These are phyloP conservation scores for Podospora conica DNA, from an alignment of 495 filamentous ascomycete species.

Conservation along the genomic window DNA sequence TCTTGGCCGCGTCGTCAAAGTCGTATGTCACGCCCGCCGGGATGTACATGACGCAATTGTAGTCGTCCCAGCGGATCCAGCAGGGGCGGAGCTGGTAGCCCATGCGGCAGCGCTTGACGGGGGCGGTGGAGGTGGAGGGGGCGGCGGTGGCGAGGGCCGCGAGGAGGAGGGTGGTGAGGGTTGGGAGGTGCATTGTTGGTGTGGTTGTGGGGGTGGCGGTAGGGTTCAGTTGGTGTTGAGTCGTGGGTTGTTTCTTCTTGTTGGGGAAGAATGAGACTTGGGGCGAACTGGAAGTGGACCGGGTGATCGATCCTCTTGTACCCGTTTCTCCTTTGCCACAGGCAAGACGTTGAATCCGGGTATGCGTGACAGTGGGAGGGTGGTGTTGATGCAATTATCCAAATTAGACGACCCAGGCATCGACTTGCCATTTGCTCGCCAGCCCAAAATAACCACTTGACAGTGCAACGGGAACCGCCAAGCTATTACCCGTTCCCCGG, in stretches of 20 bases:
- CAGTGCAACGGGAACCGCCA: neutral
- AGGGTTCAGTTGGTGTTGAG: neutral
- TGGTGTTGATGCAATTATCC: neutral
- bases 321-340: neutral
- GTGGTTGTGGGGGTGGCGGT: neutral
- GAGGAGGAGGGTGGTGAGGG: constrained; percentile 1
- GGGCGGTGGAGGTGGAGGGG: neutral
- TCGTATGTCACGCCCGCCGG: neutral
- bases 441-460: neutral
- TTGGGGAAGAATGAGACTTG: neutral
- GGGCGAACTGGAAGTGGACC: neutral
- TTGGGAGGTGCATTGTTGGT: neutral
- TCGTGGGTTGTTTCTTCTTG: neutral
- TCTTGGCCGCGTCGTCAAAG: neutral
- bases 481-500: neutral
- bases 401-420: neutral
- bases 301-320: neutral
- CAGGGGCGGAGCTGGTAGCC: neutral
- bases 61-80: constrained; percentile 4
- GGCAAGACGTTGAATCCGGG: neutral
- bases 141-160: neutral
- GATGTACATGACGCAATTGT: neutral
- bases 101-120: neutral
- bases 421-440: neutral
- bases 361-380: neutral